Evolutionary conservation across 441 rosid genomes (phyloP).

Genomic region (Syzygium syzygioides): DNA sequence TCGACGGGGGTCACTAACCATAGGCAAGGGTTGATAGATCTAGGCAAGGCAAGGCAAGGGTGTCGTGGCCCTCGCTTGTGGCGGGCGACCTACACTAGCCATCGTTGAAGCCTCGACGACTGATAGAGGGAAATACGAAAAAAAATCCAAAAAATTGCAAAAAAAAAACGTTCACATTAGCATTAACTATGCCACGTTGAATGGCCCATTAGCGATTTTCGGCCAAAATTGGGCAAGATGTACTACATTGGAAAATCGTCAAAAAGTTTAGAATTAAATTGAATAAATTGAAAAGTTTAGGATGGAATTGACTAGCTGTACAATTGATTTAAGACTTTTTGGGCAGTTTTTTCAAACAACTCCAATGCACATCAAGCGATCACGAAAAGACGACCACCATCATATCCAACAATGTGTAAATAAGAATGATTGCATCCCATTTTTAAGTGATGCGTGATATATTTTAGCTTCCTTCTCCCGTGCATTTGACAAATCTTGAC

Average conservation of each 20-base stretch:
- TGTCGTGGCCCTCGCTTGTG: background rate
- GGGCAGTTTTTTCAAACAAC: background rate
- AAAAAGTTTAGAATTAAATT: background rate
- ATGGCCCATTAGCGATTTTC: rapidly evolving
- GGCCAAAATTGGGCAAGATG: background rate
- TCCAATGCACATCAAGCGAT: background rate
- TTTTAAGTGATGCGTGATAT: background rate
- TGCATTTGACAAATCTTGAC: background rate
- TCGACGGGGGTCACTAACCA: rapidly evolving
- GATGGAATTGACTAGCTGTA: too few relatives aligned
- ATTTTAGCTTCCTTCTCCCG: too few relatives aligned
- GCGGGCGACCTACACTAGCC: rapidly evolving
- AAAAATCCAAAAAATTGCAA: background rate
- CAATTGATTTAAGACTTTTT: background rate
- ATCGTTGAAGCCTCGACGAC: rapidly evolving
- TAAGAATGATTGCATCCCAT: background rate
- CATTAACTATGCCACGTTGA: rapidly evolving
- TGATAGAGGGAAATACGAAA: rapidly evolving
- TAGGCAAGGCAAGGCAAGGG: background rate
- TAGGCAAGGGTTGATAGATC: background rate
- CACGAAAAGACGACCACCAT: background rate
- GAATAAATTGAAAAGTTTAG: too few relatives aligned
- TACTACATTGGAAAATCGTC: background rate
- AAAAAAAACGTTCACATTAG: too few relatives aligned
- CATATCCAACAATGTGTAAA: background rate